Base-by-base conservation (phyloP, 441 rosid genomes). In the Brassica hybrid region DNA sequence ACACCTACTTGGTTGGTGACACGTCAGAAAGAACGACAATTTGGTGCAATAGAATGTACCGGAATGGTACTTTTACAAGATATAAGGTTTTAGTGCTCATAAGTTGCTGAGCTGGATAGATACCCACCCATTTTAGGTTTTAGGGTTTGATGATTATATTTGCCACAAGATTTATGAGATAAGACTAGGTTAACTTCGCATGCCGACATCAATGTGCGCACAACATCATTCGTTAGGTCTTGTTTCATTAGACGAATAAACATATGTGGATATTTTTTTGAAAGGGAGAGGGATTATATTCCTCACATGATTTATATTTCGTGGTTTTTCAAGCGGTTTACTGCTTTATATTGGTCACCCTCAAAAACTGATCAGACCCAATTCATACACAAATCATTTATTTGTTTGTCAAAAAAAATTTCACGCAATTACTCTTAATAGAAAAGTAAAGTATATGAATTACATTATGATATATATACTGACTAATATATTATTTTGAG, bases 1-100 rank as follows among this genome's bases (percentile, higher is more conserved):
- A 79, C 65, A 72, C 66, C 87, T 83, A 85, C 82, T 86, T 86
- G 88, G 89, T 93, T 94, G 86, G 84, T 76, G 92, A 85, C 95
- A 88, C 90, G 81, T 87, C 84, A 86, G 83, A 84, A 85, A 90
- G 91, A 50, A 7, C 25, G 23, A 72, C 18, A 0, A 75, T 71
- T 84, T 87, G 87, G n/a, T 71, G 71, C 74, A n/a, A 6, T 52
- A 36, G 30, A 73, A 78, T 67, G 81, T 78, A 72, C 77, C 65
- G 58, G 81, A 87, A 76, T 81, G 80, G 85, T 83, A 79, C 82
- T 76, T 21, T 62, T n/a, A n/a, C 83, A 76, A 65, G 65, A 67
- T 68, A 68, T 16, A 68, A 62, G 70, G 66, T 67, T 73, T 32
- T 70, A 83, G 88, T 72, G 83, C 73, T 59, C 11, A 65, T 75